Conservation (phyloP, 2,329 filamentous ascomycete species). For the Aspergillus glaucus region DNA sequence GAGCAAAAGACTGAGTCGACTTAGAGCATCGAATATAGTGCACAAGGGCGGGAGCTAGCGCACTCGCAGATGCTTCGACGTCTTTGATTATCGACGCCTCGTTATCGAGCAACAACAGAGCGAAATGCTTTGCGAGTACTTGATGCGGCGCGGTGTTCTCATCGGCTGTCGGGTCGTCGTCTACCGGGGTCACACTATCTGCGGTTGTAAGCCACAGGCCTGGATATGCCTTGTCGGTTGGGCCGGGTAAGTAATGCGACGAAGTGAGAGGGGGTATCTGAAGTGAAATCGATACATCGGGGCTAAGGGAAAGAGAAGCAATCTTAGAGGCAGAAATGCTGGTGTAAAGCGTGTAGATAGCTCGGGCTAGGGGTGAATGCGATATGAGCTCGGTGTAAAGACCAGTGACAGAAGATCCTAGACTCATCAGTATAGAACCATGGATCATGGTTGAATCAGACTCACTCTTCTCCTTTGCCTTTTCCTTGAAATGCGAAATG, state of each 20-base stretch:
- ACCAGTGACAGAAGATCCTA: constrained; percentile 29
- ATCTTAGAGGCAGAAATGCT: constrained; percentile 80
- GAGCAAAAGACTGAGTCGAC: constrained; percentile 64
- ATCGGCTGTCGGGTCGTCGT: constrained; percentile 53
- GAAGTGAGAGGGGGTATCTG: constrained; percentile 60
- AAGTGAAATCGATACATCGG: constrained; percentile 53
- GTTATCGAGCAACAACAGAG: constrained; percentile 75
- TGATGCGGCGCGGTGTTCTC: constrained; percentile 53
- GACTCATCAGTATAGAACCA: constrained; percentile 8
- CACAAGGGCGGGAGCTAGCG: constrained; percentile 68
- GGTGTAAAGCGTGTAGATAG: constrained; percentile 74
- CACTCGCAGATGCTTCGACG: constrained; percentile 63
- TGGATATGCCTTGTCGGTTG: constrained; percentile 62
- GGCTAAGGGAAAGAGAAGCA: constrained; percentile 72
- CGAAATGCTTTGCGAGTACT: constrained; percentile 74
- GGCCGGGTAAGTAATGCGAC: constrained; percentile 64
- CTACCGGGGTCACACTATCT: constrained; percentile 67
- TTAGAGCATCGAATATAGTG: constrained; percentile 59
- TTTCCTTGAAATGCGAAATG: constrained; percentile 74
- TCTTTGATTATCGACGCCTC: constrained; percentile 70
- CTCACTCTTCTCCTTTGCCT: constrained; percentile 58
- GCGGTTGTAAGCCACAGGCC: constrained; percentile 85
- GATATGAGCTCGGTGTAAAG: constrained; percentile 43
- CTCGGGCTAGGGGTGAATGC: constrained; percentile 71
- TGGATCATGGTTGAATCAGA: background rate